A percentile compares a stretch with the other conserved stretches of the same genome.
phyloP scores from a whole-genome alignment of 768 basidiomycete genomes.

The Leccinum subtestaceum region DNA sequence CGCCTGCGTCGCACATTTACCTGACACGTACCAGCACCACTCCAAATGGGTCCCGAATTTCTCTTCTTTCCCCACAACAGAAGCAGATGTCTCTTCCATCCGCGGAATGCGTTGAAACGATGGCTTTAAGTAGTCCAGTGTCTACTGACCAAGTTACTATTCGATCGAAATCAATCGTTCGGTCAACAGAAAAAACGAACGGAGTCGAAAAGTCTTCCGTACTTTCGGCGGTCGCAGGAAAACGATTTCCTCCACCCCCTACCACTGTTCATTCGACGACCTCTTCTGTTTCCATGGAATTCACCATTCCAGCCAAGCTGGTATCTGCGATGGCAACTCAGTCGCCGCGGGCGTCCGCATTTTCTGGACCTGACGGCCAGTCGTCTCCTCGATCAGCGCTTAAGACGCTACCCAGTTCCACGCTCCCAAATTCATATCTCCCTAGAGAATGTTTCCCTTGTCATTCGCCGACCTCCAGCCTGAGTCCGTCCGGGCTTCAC shows the following conservation, averaged over 20 bases:
- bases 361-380: neutral
- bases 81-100: conserved; percentile 29
- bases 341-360: conserved; percentile 11
- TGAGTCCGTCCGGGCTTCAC: conserved; percentile 10
- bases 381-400: conserved; percentile 18
- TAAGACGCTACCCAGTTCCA: conserved; percentile 12
- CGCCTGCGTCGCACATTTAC: conserved; percentile 16
- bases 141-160: neutral
- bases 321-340: conserved; percentile 25
- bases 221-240: conserved; percentile 9
- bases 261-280: conserved; percentile 13
- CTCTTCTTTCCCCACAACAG: conserved; percentile 21
- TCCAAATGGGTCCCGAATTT: conserved; percentile 17
- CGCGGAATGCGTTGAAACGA: conserved; percentile 14
- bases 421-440: conserved; percentile 7
- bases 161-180: conserved; percentile 30
- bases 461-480: neutral
- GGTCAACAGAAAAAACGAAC: conserved; percentile 24
- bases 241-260: neutral
- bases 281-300: conserved; percentile 21
- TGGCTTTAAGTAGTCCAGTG: conserved; percentile 1
- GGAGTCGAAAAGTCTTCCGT: conserved; percentile 15
- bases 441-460: neutral
- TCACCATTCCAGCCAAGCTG: conserved; percentile 30
- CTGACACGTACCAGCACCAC: neutral